phyloP scores from a whole-genome alignment of 1,284 basidiomycete genomes.

The Puccinia novopanici region DNA sequence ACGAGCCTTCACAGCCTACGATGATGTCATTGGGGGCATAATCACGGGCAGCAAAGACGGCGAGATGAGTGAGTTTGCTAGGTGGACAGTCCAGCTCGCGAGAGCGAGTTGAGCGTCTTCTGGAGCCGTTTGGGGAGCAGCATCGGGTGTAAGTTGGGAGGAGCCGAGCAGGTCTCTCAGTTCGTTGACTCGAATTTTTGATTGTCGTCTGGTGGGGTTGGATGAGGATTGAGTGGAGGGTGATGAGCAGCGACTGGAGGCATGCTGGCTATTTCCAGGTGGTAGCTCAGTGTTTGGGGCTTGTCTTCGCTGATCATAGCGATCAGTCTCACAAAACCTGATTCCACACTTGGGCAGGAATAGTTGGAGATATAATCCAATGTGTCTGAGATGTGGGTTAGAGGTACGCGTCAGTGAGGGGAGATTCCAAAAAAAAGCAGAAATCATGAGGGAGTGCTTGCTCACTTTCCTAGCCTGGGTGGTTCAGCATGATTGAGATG shows the following conservation, averaged over 20 bases:
- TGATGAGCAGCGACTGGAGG: not conserved
- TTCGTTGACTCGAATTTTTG: not conserved
- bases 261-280: not conserved
- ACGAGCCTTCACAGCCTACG: slow-evolving; percentile 44
- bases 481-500: slow-evolving; percentile 39
- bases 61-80: slow-evolving; percentile 34
- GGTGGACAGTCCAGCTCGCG: not conserved
- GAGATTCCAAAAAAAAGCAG: not conserved
- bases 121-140: not conserved
- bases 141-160: not conserved
- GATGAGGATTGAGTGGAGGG: not conserved
- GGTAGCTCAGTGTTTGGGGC: not conserved
- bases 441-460: not conserved
- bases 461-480: slow-evolving; percentile 36
- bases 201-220: not conserved
- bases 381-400: slow-evolving; percentile 30
- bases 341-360: slow-evolving; percentile 43
- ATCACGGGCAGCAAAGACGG: slow-evolving; percentile 29
- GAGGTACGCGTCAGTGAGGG: not conserved
- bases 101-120: not conserved
- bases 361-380: slow-evolving; percentile 41
- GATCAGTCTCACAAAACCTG: slow-evolving; percentile 41
- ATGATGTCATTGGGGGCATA: slow-evolving; percentile 40
- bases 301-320: slow-evolving; percentile 29
- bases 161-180: slow-evolving; percentile 10